Evolutionary conservation across 108 stramenopile genomes (phyloP), one percentile per base, ranked within the genome.

Genomic region (Cyclotella choctawhatcheeana): DNA sequence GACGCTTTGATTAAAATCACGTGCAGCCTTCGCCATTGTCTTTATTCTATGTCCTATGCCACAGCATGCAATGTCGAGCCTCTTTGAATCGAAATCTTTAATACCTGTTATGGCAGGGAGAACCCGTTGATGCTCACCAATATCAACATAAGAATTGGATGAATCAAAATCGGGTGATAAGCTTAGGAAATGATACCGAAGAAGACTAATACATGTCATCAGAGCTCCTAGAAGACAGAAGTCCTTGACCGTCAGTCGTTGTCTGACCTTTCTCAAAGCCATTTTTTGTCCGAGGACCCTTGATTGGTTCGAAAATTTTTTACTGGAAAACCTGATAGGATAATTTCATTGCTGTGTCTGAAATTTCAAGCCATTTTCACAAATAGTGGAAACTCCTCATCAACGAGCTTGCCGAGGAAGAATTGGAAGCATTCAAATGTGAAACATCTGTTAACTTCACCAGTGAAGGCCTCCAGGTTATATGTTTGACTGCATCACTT

Each of bases 401-500:
- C n/a, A n/a, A n/a, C n/a, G n/a, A n/a, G 21, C 58, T 37, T 13
- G 50, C 26, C 33, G 32, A 6, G 0, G 44, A 6, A 44, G 59
- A 64, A 45, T 44, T 29, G 12, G 52, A 51, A 14, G 10, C 54
- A 67, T 59, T 56, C 21, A 81, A 63, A 63, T 81, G 74, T 24
- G 70, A 71, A 6, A 73, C 71, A 71, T 81, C 76, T 6, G 80
- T 48, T 44, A 81, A 56, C 20, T 35, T 29, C 17, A 71, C 61
- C 25, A 81, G 63, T 21, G 70, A 40, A 5, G 63, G 12, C 26
- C 29, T 72, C 77, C 77, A 77, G 7, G 44, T 16, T 10, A 10
- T 12, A 14, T 40, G 4, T 5, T 1, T 34, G 2, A n/a, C n/a
- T n/a, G n/a, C 43, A 18, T 25, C 48, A 37, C 53, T 24, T 64